These are phyloP conservation scores for Heimioporus sp. DNA, from an alignment of 768 basidiomycete species.

Conservation along the genomic window DNA sequence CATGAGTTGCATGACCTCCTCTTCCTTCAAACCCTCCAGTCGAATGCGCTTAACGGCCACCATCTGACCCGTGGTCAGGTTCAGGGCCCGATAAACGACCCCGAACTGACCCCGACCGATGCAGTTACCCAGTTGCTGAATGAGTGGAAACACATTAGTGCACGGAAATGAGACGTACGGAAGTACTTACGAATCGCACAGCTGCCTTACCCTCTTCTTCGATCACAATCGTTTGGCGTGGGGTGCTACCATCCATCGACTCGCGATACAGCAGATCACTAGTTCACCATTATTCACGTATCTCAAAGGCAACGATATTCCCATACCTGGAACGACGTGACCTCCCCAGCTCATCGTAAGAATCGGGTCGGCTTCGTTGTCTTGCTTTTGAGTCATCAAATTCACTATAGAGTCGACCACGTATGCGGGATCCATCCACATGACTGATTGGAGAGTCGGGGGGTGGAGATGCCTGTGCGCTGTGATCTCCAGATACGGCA, in stretches of 20 bases:
- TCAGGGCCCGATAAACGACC: conserved; percentile 90
- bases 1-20: conserved; percentile 89
- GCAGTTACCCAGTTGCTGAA: conserved; percentile 94
- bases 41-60: conserved; percentile 98
- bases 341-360: conserved; percentile 65
- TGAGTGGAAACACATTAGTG: conserved; percentile 7
- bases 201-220: conserved; percentile 79
- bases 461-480: conserved; percentile 33
- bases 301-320: conserved; percentile 68
- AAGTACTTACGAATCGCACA: conserved; percentile 72
- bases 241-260: conserved; percentile 61
- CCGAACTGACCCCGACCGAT: conserved; percentile 98
- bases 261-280: conserved; percentile 66
- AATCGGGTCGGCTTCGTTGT: conserved; percentile 58
- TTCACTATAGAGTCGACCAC: conserved; percentile 72
- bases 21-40: conserved; percentile 86
- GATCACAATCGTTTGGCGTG: conserved; percentile 70
- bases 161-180: neutral
- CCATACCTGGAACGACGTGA: conserved; percentile 63
- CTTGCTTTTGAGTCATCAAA: conserved; percentile 54
- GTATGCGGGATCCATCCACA: conserved; percentile 39
- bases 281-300: conserved; percentile 47
- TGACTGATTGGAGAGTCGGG: conserved; percentile 36
- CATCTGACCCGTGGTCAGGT: conserved; percentile 92
- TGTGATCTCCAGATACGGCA: conserved; percentile 52